Base-by-base conservation (phyloP, 306 rosid genomes). In the Ammopiptanthus mongolicus region DNA sequence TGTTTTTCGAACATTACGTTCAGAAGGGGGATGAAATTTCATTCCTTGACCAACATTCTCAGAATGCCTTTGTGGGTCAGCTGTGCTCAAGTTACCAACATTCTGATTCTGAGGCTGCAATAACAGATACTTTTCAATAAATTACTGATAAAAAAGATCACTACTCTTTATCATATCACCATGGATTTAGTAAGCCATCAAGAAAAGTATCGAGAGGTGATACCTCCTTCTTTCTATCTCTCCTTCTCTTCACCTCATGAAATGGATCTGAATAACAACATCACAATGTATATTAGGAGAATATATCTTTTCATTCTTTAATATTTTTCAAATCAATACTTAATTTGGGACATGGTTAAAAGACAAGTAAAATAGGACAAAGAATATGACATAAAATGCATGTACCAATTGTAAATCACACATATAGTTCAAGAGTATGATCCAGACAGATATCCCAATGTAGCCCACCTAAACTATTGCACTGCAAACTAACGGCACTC, bases 201-300 rank as follows among this genome's bases (percentile, higher is more conserved):
- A 22, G 6, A 23, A 63, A 69, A 72, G 22, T n/a, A 41, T 18
- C 55, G 36, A 8, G 53, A 28, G 39, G 57, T 13, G 22, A 39
- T 78, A 90, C 96, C 97, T 92, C 99, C 86, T 92, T 96, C 79
- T 84, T 89, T 84, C 90, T 88, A 76, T 96, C 98, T 73, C 91
- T 90, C 85, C 89, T 96, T 77, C 98, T 92, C 93, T 81, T 96
- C 86, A 96, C 99, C 82, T 88, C 93, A 81, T 88, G 99, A 82
- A 96, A 96, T 58, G 98, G 84, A 81, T 92, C 97, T 92, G 85
- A 41, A 53, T 42, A 75, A 74, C 69, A 78, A 67, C 67, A 63
- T 28, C 41, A 74, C 50, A 50, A 63, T 12, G 36, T 14, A 62
- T 8, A 73, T 81, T 63, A 84, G 69, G 41, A 73, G 14, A 64